Conservation (phyloP, 176 grass and related monocot genomes). For the Rhipidocladum racemiflorum region DNA sequence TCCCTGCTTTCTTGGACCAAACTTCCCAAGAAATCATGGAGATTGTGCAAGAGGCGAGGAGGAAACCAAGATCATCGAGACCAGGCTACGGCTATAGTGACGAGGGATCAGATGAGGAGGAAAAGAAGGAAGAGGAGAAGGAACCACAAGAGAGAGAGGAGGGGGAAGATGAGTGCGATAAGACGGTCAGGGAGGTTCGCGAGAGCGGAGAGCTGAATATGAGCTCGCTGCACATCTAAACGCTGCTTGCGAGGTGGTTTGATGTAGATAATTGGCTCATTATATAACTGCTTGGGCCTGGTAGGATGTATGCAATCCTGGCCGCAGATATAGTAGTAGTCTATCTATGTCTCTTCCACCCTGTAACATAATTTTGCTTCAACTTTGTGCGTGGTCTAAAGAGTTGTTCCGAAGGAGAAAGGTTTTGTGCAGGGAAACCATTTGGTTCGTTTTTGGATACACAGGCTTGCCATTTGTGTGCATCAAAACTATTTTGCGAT, state of each 20-base stretch:
- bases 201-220: slow-evolving; percentile 44
- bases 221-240: slow-evolving; percentile 36
- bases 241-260: neutral
- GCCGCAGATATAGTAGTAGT: neutral
- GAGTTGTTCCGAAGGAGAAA: slow-evolving; percentile 9
- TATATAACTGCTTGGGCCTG: neutral
- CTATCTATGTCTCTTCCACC: neutral
- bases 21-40: slow-evolving; percentile 44
- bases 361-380: slow-evolving; percentile 22
- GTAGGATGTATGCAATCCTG: slow-evolving; percentile 31
- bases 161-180: slow-evolving; percentile 63
- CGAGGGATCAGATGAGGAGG: slow-evolving; percentile 39
- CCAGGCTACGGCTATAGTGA: slow-evolving; percentile 29
- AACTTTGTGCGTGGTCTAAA: slow-evolving; percentile 23
- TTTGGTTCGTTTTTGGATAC: slow-evolving; percentile 19
- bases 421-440: slow-evolving; percentile 23
- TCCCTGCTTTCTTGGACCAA: slow-evolving; percentile 46
- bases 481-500: neutral
- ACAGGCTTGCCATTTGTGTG: neutral
- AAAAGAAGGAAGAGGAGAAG: slow-evolving; percentile 10
- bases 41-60: slow-evolving; percentile 47
- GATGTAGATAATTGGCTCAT: slow-evolving; percentile 35
- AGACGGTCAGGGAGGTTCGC: slow-evolving; percentile 41
- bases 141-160: slow-evolving; percentile 26
- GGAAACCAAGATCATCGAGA: slow-evolving; percentile 1